Evolutionary conservation across 2,329 filamentous ascomycete genomes (phyloP).

Genomic region (Dactylellina cionopaga): DNA sequence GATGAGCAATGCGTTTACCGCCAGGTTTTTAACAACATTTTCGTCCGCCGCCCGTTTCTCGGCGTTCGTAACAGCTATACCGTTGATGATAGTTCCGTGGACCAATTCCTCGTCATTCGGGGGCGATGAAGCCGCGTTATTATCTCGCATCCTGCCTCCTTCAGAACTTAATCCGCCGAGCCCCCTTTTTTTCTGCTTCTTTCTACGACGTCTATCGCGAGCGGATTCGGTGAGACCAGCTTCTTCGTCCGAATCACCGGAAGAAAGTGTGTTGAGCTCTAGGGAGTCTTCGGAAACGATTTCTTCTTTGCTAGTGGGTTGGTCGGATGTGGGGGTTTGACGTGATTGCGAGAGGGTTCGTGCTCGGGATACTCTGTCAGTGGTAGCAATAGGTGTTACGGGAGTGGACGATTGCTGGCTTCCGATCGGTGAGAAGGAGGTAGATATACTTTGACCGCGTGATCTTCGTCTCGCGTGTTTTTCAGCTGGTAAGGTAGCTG

Average conservation of each 20-base stretch:
- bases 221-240: conserved; percentile 75
- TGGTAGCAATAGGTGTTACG: conserved; percentile 31
- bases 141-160: conserved; percentile 72
- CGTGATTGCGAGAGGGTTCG: conserved; percentile 35
- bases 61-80: conserved; percentile 66
- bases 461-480: conserved; percentile 36
- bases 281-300: conserved; percentile 23
- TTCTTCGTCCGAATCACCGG: conserved; percentile 74
- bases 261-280: conserved; percentile 44
- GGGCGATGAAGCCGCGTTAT: conserved; percentile 74
- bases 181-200: conserved; percentile 60
- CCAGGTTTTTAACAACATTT: conserved; percentile 73
- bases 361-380: conserved; percentile 30
- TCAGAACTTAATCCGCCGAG: conserved; percentile 60
- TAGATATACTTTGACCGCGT: conserved; percentile 49
- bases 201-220: conserved; percentile 75
- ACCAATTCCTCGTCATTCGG: conserved; percentile 60
- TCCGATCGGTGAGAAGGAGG: conserved; percentile 35
- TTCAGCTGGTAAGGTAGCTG: conserved; percentile 18
- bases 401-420: conserved; percentile 17
- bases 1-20: conserved; percentile 83
- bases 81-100: conserved; percentile 48
- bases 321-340: conserved; percentile 28
- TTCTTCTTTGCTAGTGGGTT: conserved; percentile 23
- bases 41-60: conserved; percentile 81